phyloP scores from a whole-genome alignment of 1,139 yeast species.

The Taphrina populina region DNA sequence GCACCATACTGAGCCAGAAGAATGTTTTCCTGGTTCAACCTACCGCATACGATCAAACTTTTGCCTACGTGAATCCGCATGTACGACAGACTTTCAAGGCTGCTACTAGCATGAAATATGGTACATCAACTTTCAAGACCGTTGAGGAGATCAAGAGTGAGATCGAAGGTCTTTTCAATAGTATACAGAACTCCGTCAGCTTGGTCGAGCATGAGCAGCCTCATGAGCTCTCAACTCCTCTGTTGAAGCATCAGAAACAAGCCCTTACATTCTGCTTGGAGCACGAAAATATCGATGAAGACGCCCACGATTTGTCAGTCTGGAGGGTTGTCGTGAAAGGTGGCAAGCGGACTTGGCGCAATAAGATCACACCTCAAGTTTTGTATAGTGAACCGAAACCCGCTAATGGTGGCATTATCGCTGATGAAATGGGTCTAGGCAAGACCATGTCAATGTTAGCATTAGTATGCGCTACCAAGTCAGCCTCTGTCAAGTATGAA shows the following conservation, averaged over 20 bases:
- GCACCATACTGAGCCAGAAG: conserved; percentile 28
- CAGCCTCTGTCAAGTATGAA: conserved; percentile 41
- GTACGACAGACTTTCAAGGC: conserved; percentile 22
- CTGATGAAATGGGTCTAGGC: conserved; percentile 99
- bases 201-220: conserved; percentile 12
- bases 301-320: conserved; percentile 40
- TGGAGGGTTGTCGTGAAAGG: conserved; percentile 27
- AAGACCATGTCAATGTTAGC: conserved; percentile 95
- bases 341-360: conserved; percentile 40
- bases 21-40: conserved; percentile 28
- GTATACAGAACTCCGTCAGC: conserved; percentile 16
- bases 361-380: conserved; percentile 45
- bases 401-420: conserved; percentile 74
- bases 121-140: conserved; percentile 27
- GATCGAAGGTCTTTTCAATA: conserved; percentile 22
- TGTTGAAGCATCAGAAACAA: conserved; percentile 31
- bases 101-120: conserved; percentile 10
- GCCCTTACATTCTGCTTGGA: conserved; percentile 81
- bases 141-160: conserved; percentile 28
- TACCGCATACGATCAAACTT: conserved; percentile 25
- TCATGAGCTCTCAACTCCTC: conserved; percentile 6
- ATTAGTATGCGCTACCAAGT: conserved; percentile 58
- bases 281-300: conserved; percentile 64
- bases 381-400: conserved; percentile 55
- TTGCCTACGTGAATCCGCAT: conserved; percentile 28